Base-by-base conservation (phyloP, 306 rosid species). In the Castanea sativa region DNA sequence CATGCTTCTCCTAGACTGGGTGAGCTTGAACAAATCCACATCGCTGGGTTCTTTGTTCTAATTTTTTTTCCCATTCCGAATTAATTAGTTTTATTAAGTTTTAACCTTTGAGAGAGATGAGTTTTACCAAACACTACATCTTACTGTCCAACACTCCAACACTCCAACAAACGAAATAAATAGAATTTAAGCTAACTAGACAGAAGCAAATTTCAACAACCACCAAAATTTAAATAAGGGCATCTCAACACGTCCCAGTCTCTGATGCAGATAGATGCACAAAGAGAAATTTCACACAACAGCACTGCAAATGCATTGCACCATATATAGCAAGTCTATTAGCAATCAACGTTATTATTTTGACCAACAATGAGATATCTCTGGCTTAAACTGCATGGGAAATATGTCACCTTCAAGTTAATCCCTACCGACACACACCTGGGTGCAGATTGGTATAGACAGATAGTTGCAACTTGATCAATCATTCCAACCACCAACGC, bases 241-340 rank as follows among this genome's bases (percentile, higher is more conserved):
- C 23, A 43, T 25, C 11, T 78, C 69, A 41, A 35, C 43, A 71
- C 14, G 55, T n/a, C 71, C 61, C 51, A 52, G 16, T 49, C 81
- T 16, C 1, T 43, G 70, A 76, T 61, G 85, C 70, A 13, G 80
- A 82, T 27, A 61, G 73, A 64, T 29, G 45, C 55, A 6, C 25
- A 67, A 10, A 15, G 49, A 45, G 73, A 35, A 49, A 75, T 51
- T 14, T 8, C 25, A 33, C 73, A 70, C 67, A 67, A 55, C 18
- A 74, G 20, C 75, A 68, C 13, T 49, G 10, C 65, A 41, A 41
- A 73, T 38, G n/a, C 76, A 67, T 5, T 20, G 59, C 29, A 59
- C 13, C 43, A 27, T 33, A 52, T 7, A 38, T 2, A 38, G 45
- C 3, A 0, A 6, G 11, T 7, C 11, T 38, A 7, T 38, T 38